These are phyloP conservation scores for Fusarium guadeloupense DNA, from an alignment of 2,329 filamentous ascomycete genomes.

Conservation along the genomic window DNA sequence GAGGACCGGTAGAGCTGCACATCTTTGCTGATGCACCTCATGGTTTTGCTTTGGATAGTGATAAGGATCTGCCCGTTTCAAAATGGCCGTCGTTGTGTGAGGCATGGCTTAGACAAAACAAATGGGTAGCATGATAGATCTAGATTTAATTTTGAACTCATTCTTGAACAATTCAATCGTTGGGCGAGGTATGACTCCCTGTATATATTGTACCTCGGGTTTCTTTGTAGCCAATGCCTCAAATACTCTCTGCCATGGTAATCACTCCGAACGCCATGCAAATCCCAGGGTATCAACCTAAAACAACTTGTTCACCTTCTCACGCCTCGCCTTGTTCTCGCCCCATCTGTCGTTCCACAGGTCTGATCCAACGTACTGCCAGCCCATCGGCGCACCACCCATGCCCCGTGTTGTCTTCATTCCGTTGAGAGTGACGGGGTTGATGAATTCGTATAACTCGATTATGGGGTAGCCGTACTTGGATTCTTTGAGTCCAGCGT, in stretches of 20 bases:
- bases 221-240: too few relatives aligned
- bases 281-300: background rate
- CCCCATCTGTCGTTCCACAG: slow-evolving; percentile 42
- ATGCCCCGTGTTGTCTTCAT: slow-evolving; percentile 40
- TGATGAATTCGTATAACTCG: slow-evolving; percentile 36
- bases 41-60: slow-evolving; percentile 33
- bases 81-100: slow-evolving; percentile 37
- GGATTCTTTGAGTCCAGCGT: slow-evolving; percentile 40
- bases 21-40: slow-evolving; percentile 38
- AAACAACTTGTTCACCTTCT: slow-evolving; percentile 9
- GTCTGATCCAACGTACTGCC: slow-evolving; percentile 32
- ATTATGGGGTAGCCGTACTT: slow-evolving; percentile 44
- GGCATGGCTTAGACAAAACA: slow-evolving; percentile 28
- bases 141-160: background rate
- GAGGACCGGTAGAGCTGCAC: slow-evolving; percentile 33
- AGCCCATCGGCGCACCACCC: slow-evolving; percentile 42
- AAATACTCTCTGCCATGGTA: background rate
- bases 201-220: too few relatives aligned
- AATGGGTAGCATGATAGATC: slow-evolving; percentile 8
- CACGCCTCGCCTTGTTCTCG: slow-evolving; percentile 2
- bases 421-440: slow-evolving; percentile 36
- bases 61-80: slow-evolving; percentile 24
- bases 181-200: too few relatives aligned
- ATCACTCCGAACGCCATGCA: background rate
- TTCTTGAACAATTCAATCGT: too few relatives aligned